Percentiles rank a stretch among this genome's conserved stretches.
phyloP scores from a whole-genome alignment of 345 rosid genomes.

The Lagerstroemia speciosa region DNA sequence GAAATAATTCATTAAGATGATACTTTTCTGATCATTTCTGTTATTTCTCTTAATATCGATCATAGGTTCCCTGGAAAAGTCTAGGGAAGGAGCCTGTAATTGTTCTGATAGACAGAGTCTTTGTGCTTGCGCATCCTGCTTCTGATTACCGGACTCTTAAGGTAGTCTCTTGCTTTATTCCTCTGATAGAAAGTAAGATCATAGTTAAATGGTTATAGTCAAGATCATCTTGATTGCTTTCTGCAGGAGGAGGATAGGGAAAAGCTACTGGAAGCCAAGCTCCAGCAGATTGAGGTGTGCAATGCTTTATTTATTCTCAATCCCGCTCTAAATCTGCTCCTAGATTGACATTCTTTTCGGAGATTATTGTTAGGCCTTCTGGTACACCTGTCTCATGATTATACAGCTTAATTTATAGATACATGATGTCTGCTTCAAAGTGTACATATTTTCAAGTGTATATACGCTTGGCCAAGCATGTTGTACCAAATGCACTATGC shows the following conservation, averaged over 20 bases:
- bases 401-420: neutral
- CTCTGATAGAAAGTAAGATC: neutral
- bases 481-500: too few relatives aligned
- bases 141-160: constrained; percentile 49
- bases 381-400: neutral
- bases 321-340: neutral
- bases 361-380: neutral
- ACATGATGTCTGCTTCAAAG: neutral
- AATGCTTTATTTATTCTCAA: neutral
- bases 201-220: neutral
- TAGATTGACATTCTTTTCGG: neutral
- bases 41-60: constrained; percentile 2
- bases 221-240: constrained; percentile 6
- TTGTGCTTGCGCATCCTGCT: constrained; percentile 79
- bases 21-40: neutral
- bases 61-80: constrained; percentile 98
- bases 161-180: constrained; percentile 27
- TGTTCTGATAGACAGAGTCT: constrained; percentile 86
- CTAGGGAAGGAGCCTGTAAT: constrained; percentile 94
- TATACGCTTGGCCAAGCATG: too few relatives aligned
- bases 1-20: too few relatives aligned
- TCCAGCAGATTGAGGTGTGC: constrained; percentile 86
- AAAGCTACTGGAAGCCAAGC: constrained; percentile 80
- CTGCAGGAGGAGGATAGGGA: constrained; percentile 73
- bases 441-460: neutral